These are phyloP conservation scores for Candida mattraensis DNA, from an alignment of 805 yeast species.

Conservation along the genomic window DNA sequence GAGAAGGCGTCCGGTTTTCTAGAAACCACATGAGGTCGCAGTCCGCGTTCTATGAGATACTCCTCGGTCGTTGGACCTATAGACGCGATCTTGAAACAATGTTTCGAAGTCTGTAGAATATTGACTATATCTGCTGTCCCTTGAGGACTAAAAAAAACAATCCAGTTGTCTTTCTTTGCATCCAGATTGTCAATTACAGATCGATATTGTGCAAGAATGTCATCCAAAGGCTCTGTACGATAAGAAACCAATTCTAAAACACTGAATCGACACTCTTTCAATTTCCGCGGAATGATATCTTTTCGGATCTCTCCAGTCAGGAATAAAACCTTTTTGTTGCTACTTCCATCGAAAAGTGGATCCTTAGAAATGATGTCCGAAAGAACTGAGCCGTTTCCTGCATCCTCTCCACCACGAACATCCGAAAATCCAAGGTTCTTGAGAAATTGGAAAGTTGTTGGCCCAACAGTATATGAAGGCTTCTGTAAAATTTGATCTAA, in stretches of 20 bases:
- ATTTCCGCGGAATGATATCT: constrained; percentile 72
- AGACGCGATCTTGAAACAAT: constrained; percentile 57
- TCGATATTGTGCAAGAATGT: constrained; percentile 40
- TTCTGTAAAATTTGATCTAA: constrained; percentile 39
- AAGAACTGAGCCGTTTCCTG: constrained; percentile 78
- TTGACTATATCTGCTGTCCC: constrained; percentile 69
- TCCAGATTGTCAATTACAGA: constrained; percentile 26
- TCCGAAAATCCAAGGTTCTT: constrained; percentile 60
- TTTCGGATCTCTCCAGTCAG: constrained; percentile 85
- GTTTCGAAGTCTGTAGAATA: constrained; percentile 24
- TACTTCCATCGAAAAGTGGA: constrained; percentile 15
- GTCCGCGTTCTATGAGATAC: constrained; percentile 51
- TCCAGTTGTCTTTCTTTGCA: constrained; percentile 48
- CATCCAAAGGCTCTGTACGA: constrained; percentile 54
- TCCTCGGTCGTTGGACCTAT: constrained; percentile 91
- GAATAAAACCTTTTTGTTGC: constrained; percentile 49
- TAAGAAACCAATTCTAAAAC: constrained; percentile 67
- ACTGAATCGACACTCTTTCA: constrained; percentile 42
- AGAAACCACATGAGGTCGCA: constrained; percentile 65
- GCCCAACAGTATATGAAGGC: constrained; percentile 86
- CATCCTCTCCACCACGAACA: constrained; percentile 68
- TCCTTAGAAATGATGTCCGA: constrained; percentile 60
- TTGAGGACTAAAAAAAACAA: constrained; percentile 89
- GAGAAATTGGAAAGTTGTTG: constrained; percentile 71
- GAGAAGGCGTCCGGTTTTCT: constrained; percentile 68